Base-by-base conservation (phyloP, 352 stramenopile genomes). In the Globisporangium viniferum region DNA sequence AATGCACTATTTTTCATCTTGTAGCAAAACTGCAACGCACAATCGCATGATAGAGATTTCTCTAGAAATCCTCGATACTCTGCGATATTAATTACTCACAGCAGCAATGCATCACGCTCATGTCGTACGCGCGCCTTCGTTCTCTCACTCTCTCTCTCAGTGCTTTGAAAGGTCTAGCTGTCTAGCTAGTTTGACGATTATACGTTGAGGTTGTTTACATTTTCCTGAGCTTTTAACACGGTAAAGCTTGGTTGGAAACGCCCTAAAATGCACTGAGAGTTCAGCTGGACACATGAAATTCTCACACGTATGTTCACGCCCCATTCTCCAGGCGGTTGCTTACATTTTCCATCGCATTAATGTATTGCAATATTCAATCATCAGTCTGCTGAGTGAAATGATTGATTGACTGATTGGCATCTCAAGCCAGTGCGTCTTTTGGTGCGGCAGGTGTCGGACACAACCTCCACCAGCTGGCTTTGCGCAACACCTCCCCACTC, bases 1-100 rank as follows among this genome's bases (percentile, higher is more conserved):
- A 31, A 12, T 15, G 18, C 27, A 24, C 15, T 41, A 33, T 31
- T 66, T 12, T 39, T 29, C 55, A 44, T 61, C 55, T 36, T 61
- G 1, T 51, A 12, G 2, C 31, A 22, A 24, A 51, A 22, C 41
- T 49, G 24, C 24, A n/a, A 14, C 41, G 41, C 44, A 24, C 44
- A 22, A 24, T 24, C 44, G 6, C 44, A 51, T 51, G 44, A n/a
- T 22, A 18, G 7, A 46, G 44, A 24, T 22, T 51, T 51, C 6
- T 10, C 10, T 51, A 22, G 44, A 24, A 51, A 24, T 2, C 8
- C 39, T 20, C 10, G 44, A 9, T 10, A 10, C 18, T n/a, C 44
- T 51, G 44, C 44, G 44, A 51, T 22, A 51, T 51, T n/a, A 51
- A 51, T 51, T 51, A 51, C 44, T 51, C 44, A 51, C 44, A 51